Conservation (phyloP, 768 basidiomycete genomes). For the Kondoa subrosea region DNA sequence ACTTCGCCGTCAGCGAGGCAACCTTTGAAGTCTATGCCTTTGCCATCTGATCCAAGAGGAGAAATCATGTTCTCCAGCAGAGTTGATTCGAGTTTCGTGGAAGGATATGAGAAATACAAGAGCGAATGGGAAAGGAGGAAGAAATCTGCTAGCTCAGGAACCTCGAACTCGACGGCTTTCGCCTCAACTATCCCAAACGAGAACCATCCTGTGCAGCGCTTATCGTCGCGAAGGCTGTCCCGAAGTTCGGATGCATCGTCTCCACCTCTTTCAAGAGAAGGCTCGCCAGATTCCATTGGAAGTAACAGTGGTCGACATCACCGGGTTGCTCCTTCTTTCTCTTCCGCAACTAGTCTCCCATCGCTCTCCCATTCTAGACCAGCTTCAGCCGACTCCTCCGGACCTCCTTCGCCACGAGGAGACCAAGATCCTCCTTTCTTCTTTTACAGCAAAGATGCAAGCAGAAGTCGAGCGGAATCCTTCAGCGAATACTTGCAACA, state of each 20-base stretch:
- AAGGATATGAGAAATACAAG: conserved; percentile 82
- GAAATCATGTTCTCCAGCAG: conserved; percentile 90
- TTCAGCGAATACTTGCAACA: background rate
- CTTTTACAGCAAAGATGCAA: background rate
- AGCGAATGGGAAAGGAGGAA: conserved; percentile 55
- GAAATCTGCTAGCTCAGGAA: background rate
- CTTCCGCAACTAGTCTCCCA: background rate
- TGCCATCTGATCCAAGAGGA: conserved; percentile 73
- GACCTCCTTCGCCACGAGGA: background rate
- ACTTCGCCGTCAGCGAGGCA: conserved; percentile 24
- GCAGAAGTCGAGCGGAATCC: background rate
- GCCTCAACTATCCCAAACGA: too few species aligned
- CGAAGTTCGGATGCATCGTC: background rate
- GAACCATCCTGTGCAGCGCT: background rate
- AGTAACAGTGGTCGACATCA: background rate
- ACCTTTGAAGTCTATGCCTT: conserved; percentile 65
- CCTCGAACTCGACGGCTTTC: too few species aligned
- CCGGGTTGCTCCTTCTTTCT: background rate
- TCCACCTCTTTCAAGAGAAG: background rate
- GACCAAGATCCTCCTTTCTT: background rate
- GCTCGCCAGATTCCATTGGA: background rate
- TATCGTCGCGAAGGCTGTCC: background rate
- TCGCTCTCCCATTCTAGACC: background rate
- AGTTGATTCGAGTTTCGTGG: conserved; percentile 63
- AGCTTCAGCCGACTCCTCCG: background rate